Conservation (phyloP, 148 eudicot genomes). For the Heliosperma pusillum region DNA sequence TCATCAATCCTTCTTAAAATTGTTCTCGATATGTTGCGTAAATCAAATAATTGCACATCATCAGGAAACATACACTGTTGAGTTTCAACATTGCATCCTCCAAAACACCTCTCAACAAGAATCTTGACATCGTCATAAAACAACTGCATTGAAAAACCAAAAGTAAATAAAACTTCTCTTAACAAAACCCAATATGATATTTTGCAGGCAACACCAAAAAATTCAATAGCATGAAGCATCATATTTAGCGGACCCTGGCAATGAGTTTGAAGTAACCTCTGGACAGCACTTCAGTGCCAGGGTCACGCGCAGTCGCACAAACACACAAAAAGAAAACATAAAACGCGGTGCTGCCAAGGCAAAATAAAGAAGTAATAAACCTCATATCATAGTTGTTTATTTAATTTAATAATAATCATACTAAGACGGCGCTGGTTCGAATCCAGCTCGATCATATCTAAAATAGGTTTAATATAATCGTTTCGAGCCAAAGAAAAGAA, state of each 20-base stretch:
- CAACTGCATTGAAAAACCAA: constrained; percentile 35
- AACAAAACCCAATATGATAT: background rate
- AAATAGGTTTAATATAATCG: too few species aligned
- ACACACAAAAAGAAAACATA: background rate
- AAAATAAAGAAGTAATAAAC: background rate
- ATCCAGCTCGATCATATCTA: too few species aligned
- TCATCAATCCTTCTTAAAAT: constrained; percentile 47
- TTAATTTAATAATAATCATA: too few species aligned
- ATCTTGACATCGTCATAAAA: constrained; percentile 48
- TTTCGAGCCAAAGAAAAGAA: too few species aligned
- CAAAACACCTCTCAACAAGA: constrained; percentile 47
- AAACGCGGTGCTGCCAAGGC: background rate
- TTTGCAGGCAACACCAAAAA: background rate
- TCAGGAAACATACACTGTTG: constrained; percentile 18
- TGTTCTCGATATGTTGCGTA: constrained; percentile 23
- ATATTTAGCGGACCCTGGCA: background rate
- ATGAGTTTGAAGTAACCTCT: too few species aligned
- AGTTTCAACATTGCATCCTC: constrained; percentile 25
- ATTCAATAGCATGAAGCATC: background rate
- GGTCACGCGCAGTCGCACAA: too few species aligned
- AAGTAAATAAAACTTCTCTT: background rate
- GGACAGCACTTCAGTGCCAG: too few species aligned
- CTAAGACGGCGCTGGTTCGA: too few species aligned
- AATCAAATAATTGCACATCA: constrained; percentile 18
- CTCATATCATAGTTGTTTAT: too few species aligned